These are phyloP conservation scores for Tympanopsis confertula DNA, from an alignment of 2,329 filamentous ascomycete species.

Conservation along the genomic window DNA sequence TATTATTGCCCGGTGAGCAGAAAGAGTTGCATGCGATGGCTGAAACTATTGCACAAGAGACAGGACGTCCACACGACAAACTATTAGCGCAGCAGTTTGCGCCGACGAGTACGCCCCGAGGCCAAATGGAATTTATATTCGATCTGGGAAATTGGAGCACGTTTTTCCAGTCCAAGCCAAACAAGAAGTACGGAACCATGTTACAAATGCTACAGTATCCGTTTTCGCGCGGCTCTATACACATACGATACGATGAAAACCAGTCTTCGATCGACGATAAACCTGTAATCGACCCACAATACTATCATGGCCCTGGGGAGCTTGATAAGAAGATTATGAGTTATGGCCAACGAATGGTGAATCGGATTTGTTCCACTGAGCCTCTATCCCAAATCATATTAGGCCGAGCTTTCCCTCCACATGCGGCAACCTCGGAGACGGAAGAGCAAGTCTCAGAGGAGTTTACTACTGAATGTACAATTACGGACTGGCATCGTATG, in stretches of 20 bases:
- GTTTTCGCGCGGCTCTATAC: slow-evolving; percentile 33
- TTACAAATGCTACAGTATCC: slow-evolving; percentile 38
- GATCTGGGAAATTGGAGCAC: slow-evolving; percentile 34
- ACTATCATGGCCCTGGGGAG: slow-evolving; percentile 24
- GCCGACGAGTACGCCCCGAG: slow-evolving; percentile 16
- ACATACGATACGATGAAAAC: slow-evolving; percentile 18
- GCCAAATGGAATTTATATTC: slow-evolving; percentile 36
- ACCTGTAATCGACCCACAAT: slow-evolving; percentile 27
- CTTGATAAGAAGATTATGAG: slow-evolving; percentile 30
- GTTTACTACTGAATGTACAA: slow-evolving; percentile 22
- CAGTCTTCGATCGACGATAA: slow-evolving; percentile 10
- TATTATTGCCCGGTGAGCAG: slow-evolving; percentile 14
- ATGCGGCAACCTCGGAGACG: slow-evolving; percentile 3
- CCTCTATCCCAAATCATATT: slow-evolving; percentile 24
- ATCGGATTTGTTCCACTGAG: slow-evolving; percentile 22
- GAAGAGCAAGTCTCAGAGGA: slow-evolving; percentile 14
- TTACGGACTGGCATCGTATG: slow-evolving; percentile 24
- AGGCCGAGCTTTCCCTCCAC: slow-evolving; percentile 16
- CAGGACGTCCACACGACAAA: slow-evolving; percentile 11
- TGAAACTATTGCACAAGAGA: slow-evolving; percentile 5
- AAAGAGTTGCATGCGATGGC: slow-evolving; percentile 8
- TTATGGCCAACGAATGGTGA: slow-evolving; percentile 23
- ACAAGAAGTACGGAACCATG: slow-evolving; percentile 33
- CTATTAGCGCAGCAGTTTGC: slow-evolving; percentile 20
- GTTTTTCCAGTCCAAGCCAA: slow-evolving; percentile 15